Evolutionary conservation across 768 basidiomycete species (phyloP), one percentile per base, ranked within the genome.

Genomic region (Sutorius australiensis): DNA sequence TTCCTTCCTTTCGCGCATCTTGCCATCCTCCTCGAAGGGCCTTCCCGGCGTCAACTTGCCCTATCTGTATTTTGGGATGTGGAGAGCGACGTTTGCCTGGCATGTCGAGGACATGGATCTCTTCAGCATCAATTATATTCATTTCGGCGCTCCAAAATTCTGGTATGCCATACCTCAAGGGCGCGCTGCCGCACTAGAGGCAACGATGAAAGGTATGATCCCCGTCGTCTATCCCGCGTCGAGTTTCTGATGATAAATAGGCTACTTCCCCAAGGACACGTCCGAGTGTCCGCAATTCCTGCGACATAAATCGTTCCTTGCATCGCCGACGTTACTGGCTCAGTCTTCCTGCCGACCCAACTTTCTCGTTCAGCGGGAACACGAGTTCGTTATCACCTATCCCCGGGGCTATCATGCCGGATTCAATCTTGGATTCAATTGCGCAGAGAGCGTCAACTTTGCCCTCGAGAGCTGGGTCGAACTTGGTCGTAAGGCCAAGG

Each of bases 101-200:
- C 97, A 99, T 62, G 97, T 99, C 44, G 97, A 99, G 70, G 97
- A 99, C 70, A 97, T 98, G 91, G 97, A 99, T 65, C 78, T 99
- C 1, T 98, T 95, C 72, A 95, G 92, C 51, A 98, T 99, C 74
- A 99, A 99, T 67, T 98, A 94, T 67, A 92, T 99, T 50, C 97
- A 99, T 69, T 98, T 98, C 61, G 97, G 97, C 0, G 94, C 95
- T 0, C 94, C 95, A 2, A 98, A 92, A 61, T 88, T 89, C 64
- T 99, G 97, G 97, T 98, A 98, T 69, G 87, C 94, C 2, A 78
- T 98, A 16, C 97, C 97, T 3, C 95, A 97, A 69, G 87, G 79
- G 16, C 81, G 92, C 53, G 84, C 93, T 0, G 72, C 74, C 13
- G 83, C 86, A 11, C 80, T 99, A n/a, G 97, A 98, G 68, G 79